Evolutionary conservation across 1,284 basidiomycete genomes (phyloP).

Genomic region (Neolentinus lepideus): DNA sequence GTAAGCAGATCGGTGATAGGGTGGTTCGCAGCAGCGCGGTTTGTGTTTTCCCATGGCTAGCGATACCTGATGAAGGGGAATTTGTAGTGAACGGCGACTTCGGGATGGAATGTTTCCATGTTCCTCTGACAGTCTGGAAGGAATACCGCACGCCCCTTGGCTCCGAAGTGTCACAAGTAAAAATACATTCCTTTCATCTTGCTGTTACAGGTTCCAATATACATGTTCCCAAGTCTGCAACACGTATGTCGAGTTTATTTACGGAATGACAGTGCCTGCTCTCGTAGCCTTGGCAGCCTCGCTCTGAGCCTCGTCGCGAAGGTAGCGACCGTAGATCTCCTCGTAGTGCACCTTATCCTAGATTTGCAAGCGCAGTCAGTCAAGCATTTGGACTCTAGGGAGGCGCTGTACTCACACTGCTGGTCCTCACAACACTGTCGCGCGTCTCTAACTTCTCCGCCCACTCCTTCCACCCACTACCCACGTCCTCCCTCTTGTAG

Average conservation of each 20-base stretch:
- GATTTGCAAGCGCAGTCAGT: background rate
- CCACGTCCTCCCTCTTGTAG: slow-evolving; percentile 36
- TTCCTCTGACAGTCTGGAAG: too few relatives aligned
- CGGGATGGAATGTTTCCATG: too few relatives aligned
- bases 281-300: slow-evolving; percentile 54
- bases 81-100: background rate
- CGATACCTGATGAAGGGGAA: background rate
- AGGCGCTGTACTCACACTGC: slow-evolving; percentile 32
- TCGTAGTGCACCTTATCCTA: slow-evolving; percentile 41
- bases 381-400: background rate
- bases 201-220: background rate
- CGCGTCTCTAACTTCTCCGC: slow-evolving; percentile 33
- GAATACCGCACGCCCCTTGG: too few relatives aligned
- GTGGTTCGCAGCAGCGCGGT: background rate
- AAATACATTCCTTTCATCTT: background rate
- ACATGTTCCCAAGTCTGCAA: too few relatives aligned
- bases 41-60: background rate
- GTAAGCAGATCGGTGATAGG: background rate
- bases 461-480: slow-evolving; percentile 40
- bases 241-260: too few relatives aligned
- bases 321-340: slow-evolving; percentile 46
- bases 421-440: slow-evolving; percentile 41
- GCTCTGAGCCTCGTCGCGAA: slow-evolving; percentile 52
- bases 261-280: slow-evolving; percentile 39
- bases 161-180: background rate